Conservation (phyloP, 2,329 filamentous ascomycete species). For the Corynespora cassiicola region DNA sequence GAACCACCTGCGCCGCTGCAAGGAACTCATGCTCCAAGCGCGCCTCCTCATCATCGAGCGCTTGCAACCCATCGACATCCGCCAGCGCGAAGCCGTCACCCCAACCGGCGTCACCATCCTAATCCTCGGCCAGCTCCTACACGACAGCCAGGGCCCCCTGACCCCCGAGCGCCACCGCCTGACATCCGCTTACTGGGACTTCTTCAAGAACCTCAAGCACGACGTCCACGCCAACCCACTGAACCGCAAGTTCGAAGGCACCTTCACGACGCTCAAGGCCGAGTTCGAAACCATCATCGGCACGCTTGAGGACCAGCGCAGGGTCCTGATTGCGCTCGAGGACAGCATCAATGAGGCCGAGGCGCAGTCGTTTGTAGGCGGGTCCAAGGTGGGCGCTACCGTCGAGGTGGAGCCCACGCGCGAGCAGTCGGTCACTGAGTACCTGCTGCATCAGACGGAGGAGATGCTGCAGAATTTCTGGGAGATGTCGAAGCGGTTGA, state of each 20-base stretch:
- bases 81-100: conserved; percentile 4
- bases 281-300: conserved; percentile 10
- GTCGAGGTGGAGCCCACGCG: conserved; percentile 2
- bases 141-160: conserved; percentile 8
- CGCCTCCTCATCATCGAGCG: conserved; percentile 10
- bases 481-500: conserved; percentile 11
- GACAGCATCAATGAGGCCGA: conserved; percentile 11
- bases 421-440: conserved; percentile 8
- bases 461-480: conserved; percentile 13
- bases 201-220: conserved; percentile 3
- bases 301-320: conserved; percentile 9
- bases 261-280: conserved; percentile 8
- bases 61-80: conserved; percentile 6
- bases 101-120: conserved; percentile 4
- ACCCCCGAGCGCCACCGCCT: conserved; percentile 7
- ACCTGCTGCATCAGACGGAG: conserved; percentile 9
- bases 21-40: conserved; percentile 4
- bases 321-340: conserved; percentile 13
- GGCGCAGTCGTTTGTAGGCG: conserved; percentile 3
- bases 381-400: neutral
- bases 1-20: conserved; percentile 7
- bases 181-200: conserved; percentile 9
- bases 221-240: conserved; percentile 7
- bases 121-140: conserved; percentile 6
- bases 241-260: conserved; percentile 9